Conservation (phyloP, 2,329 filamentous ascomycete species). For the Ceratocystis ficicola region DNA sequence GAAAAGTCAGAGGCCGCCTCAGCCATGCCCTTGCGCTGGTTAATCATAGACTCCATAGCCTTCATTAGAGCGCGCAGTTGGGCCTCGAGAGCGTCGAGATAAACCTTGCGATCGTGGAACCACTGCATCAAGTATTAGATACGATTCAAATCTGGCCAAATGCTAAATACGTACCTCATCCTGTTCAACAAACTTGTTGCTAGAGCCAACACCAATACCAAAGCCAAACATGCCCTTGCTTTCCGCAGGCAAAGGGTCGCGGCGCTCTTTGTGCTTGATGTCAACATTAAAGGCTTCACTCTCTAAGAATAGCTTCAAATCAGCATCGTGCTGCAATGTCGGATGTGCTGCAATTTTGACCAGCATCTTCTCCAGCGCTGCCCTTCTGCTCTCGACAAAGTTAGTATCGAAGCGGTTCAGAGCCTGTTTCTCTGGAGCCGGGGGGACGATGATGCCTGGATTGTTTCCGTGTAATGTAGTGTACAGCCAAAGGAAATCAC, state of each 20-base stretch:
- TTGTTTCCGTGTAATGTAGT: constrained; percentile 89
- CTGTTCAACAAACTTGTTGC: constrained; percentile 89
- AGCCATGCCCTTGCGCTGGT: constrained; percentile 82
- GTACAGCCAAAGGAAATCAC: constrained; percentile 97
- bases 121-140: constrained; percentile 43
- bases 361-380: constrained; percentile 90
- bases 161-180: constrained; percentile 58
- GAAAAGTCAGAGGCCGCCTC: constrained; percentile 92
- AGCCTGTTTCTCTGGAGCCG: constrained; percentile 94
- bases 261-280: constrained; percentile 92
- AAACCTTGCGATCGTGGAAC: constrained; percentile 95
- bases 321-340: constrained; percentile 80
- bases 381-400: constrained; percentile 85
- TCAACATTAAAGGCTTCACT: constrained; percentile 93
- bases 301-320: constrained; percentile 92
- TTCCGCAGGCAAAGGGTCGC: constrained; percentile 73
- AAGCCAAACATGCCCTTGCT: constrained; percentile 89
- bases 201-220: constrained; percentile 56
- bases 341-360: constrained; percentile 90
- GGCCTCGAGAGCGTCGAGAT: constrained; percentile 84
- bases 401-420: constrained; percentile 92
- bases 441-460: constrained; percentile 86
- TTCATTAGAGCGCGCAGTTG: constrained; percentile 85
- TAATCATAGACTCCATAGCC: constrained; percentile 84
- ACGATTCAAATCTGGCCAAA: neutral